Evolutionary conservation across 805 yeast genomes (phyloP).

Genomic region (Cyberlindnera subsufficiens): DNA sequence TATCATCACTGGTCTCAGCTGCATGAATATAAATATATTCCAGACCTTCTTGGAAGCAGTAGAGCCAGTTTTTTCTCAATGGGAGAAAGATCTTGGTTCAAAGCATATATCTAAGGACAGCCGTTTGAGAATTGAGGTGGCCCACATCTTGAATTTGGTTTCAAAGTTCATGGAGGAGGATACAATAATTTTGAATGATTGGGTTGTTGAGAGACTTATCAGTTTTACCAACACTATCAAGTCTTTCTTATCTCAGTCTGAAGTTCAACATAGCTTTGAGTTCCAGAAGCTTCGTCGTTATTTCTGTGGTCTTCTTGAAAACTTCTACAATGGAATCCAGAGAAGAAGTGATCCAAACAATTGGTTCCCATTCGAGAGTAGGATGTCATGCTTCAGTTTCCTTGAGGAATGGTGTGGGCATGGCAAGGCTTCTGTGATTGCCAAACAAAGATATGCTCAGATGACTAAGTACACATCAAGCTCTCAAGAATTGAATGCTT

Average conservation of each 20-base stretch:
- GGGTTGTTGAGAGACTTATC: conserved; percentile 61
- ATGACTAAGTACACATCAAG: conserved; percentile 42
- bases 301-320: conserved; percentile 77
- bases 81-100: conserved; percentile 42
- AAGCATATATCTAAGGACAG: conserved; percentile 33
- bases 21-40: conserved; percentile 86
- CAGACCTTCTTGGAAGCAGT: conserved; percentile 73
- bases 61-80: conserved; percentile 50
- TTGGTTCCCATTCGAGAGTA: conserved; percentile 82
- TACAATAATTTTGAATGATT: conserved; percentile 53
- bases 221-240: conserved; percentile 58
- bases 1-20: conserved; percentile 81
- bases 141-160: conserved; percentile 71
- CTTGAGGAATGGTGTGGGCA: conserved; percentile 94
- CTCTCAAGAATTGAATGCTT: conserved; percentile 35
- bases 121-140: conserved; percentile 62
- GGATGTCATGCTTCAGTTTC: conserved; percentile 75
- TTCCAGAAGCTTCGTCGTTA: conserved; percentile 76
- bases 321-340: conserved; percentile 53
- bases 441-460: conserved; percentile 58
- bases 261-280: conserved; percentile 58
- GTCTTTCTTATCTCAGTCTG: conserved; percentile 46
- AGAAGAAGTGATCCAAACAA: conserved; percentile 35
- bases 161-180: conserved; percentile 51
- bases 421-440: conserved; percentile 57